These are phyloP conservation scores for Calophaca sinica DNA, from an alignment of 306 rosid species.

Conservation along the genomic window DNA sequence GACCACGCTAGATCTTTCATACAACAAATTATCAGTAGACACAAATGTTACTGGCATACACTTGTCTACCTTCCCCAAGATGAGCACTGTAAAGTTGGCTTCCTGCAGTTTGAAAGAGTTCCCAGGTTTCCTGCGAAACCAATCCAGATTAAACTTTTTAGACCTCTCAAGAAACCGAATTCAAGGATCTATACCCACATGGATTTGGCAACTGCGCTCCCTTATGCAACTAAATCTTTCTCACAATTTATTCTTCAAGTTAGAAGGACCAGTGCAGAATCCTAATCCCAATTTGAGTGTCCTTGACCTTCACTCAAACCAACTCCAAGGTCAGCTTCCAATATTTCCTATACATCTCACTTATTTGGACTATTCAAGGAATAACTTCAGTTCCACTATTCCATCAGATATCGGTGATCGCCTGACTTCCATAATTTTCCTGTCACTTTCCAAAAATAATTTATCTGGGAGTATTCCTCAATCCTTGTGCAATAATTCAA, in stretches of 20 bases:
- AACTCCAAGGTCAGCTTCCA: slow-evolving; percentile 47
- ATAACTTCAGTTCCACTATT: slow-evolving; percentile 49
- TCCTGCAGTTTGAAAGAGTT: slow-evolving; percentile 43
- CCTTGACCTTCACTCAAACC: slow-evolving; percentile 57
- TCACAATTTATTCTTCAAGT: slow-evolving; percentile 22
- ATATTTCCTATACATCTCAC: fast-evolving
- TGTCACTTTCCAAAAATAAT: slow-evolving; percentile 41
- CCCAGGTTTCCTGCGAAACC: slow-evolving; percentile 45
- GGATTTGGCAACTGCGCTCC: slow-evolving; percentile 54
- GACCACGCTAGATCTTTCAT: slow-evolving; percentile 54
- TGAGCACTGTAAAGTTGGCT: slow-evolving; percentile 43
- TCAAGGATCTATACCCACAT: slow-evolving; percentile 51
- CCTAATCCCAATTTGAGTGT: background rate
- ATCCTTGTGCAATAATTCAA: slow-evolving; percentile 46
- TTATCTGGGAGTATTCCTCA: slow-evolving; percentile 40
- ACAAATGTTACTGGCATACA: background rate
- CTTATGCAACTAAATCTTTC: slow-evolving; percentile 53
- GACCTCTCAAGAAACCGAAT: slow-evolving; percentile 64
- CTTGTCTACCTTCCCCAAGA: background rate
- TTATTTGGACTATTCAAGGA: slow-evolving; percentile 55
- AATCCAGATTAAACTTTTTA: background rate
- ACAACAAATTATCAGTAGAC: slow-evolving; percentile 43
- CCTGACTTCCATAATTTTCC: background rate
- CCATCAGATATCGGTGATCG: slow-evolving; percentile 26
- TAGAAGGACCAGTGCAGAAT: slow-evolving; percentile 25